phyloP scores from a whole-genome alignment of 495 filamentous ascomycete genomes.

The Podospora anserina region DNA sequence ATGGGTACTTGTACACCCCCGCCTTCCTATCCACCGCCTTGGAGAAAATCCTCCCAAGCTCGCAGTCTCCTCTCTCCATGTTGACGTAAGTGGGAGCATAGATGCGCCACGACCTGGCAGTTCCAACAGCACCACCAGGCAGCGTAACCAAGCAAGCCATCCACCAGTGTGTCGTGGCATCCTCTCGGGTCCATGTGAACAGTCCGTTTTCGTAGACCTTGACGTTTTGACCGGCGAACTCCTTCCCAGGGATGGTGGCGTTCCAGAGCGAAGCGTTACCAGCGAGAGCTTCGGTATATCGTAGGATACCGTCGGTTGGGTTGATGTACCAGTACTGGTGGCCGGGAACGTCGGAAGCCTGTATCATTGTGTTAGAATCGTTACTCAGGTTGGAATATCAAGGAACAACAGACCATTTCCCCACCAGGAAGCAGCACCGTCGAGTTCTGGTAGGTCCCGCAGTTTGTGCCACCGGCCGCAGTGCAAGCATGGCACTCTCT shows the following conservation, averaged over 20 bases:
- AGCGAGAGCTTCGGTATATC: constrained; percentile 10
- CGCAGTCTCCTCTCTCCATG: constrained; percentile 10
- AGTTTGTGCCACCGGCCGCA: constrained; percentile 8
- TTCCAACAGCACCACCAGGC: constrained; percentile 12
- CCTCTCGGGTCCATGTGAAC: constrained; percentile 6
- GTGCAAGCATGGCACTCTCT: constrained; percentile 16
- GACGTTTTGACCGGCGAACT: constrained; percentile 12
- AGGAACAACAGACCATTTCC: constrained; percentile 5
- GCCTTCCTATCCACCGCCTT: constrained; percentile 12
- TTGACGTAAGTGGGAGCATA: constrained; percentile 7
- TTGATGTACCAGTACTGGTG: constrained; percentile 21
- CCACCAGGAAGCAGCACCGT: constrained; percentile 18
- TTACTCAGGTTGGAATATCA: neutral
- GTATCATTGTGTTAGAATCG: neutral
- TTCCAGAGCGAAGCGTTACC: constrained; percentile 10
- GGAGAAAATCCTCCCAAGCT: constrained; percentile 16
- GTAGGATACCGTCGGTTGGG: constrained; percentile 8
- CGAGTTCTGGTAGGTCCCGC: constrained; percentile 8
- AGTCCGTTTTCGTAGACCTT: constrained; percentile 16
- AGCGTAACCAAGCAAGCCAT: constrained; percentile 17
- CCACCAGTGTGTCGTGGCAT: constrained; percentile 9
- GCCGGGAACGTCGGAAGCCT: constrained; percentile 15
- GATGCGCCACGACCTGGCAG: constrained; percentile 16
- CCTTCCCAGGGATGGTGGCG: constrained; percentile 10
- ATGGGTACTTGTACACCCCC: constrained; percentile 17